A percentile compares a stretch with the other conserved stretches of the same genome.
Evolutionary conservation across 805 yeast genomes (phyloP).

Genomic region (Aciculoconidium aculeatum): DNA sequence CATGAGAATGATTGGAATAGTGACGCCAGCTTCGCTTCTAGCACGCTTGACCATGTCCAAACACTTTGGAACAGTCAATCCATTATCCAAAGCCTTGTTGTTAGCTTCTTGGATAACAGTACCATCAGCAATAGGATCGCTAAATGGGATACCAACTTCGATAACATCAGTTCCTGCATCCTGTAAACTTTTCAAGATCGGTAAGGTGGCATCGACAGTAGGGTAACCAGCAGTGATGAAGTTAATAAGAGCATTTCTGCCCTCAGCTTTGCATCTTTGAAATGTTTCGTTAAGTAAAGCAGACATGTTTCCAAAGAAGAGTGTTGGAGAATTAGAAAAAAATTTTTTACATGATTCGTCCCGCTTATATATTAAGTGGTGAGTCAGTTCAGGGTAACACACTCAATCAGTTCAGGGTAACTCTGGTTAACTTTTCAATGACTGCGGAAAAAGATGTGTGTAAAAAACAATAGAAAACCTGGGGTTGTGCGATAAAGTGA

Average conservation of each 20-base stretch:
- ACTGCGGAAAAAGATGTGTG: too few relatives aligned
- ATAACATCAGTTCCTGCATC: constrained; percentile 93
- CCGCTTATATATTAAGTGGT: constrained; percentile 5
- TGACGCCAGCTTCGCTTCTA: constrained; percentile 69
- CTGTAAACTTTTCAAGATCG: constrained; percentile 81
- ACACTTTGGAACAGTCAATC: constrained; percentile 64
- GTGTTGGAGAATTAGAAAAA: background rate
- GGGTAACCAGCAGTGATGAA: constrained; percentile 96
- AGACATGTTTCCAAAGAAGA: constrained; percentile 34
- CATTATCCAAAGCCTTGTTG: constrained; percentile 74
- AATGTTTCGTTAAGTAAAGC: constrained; percentile 54
- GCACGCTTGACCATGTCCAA: constrained; percentile 71
- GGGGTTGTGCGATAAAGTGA: too few relatives aligned
- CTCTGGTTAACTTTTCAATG: too few relatives aligned
- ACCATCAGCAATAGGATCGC: constrained; percentile 99
- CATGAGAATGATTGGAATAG: constrained; percentile 88
- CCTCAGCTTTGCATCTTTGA: constrained; percentile 52
- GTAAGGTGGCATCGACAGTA: constrained; percentile 78
- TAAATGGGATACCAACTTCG: constrained; percentile 93
- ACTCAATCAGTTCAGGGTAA: constrained; percentile 4
- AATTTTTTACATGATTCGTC: constrained; percentile 2
- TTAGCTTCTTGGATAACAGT: constrained; percentile 93
- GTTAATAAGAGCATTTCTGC: constrained; percentile 84
- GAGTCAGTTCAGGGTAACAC: constrained; percentile 30
- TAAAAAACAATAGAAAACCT: too few relatives aligned